These are phyloP conservation scores for Lactarius trivialis DNA, from an alignment of 768 basidiomycete species.

Conservation along the genomic window DNA sequence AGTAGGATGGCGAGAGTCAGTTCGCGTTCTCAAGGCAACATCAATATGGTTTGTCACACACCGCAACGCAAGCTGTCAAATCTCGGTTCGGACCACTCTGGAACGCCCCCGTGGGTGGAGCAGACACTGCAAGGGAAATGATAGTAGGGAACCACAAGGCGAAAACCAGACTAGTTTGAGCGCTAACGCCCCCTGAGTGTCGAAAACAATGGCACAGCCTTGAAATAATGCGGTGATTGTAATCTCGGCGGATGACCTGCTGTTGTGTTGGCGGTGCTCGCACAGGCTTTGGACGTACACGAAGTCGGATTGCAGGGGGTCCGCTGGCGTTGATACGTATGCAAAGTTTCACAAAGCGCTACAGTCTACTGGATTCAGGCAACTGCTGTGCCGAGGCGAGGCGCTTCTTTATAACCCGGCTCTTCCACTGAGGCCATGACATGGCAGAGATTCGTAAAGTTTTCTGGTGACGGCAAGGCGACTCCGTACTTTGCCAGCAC, in stretches of 20 bases:
- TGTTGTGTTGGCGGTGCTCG: background rate
- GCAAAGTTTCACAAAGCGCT: background rate
- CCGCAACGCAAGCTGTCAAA: background rate
- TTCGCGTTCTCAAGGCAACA: background rate
- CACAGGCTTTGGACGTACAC: background rate
- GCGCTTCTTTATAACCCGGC: slow-evolving; percentile 1
- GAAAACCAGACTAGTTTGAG: background rate
- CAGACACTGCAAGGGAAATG: background rate
- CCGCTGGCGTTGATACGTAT: background rate
- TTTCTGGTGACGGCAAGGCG: background rate
- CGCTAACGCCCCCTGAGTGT: background rate
- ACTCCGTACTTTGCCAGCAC: background rate
- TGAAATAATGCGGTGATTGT: background rate
- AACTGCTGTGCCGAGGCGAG: background rate
- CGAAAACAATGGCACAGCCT: background rate
- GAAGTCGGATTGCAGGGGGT: background rate
- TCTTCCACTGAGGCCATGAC: background rate
- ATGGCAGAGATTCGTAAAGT: background rate
- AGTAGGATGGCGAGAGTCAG: background rate
- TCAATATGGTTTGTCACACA: background rate
- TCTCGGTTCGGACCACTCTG: background rate
- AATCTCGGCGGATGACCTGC: too few relatives aligned
- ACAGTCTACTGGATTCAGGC: background rate
- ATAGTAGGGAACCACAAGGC: background rate
- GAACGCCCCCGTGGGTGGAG: background rate